These are phyloP conservation scores for Euphrasia confusa DNA, from an alignment of 257 asterid genomes.

Conservation along the genomic window DNA sequence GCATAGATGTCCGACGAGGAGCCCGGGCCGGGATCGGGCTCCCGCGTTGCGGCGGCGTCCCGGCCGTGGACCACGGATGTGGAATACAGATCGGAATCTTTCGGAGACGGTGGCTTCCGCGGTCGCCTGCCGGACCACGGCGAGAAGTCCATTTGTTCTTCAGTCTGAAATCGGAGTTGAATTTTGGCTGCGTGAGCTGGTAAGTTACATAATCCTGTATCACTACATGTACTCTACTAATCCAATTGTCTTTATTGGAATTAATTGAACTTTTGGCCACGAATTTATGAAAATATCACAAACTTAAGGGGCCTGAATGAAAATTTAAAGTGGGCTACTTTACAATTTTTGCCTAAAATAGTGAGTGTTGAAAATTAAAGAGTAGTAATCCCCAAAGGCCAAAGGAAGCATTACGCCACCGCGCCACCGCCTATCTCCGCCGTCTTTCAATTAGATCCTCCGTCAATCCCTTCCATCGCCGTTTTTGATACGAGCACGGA, in stretches of 20 bases:
- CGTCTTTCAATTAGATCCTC: background rate
- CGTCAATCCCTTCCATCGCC: background rate
- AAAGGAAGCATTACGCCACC: too few relatives aligned
- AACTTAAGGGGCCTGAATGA: too few relatives aligned
- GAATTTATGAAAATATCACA: too few relatives aligned
- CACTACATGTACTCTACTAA: too few relatives aligned
- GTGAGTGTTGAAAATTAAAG: too few relatives aligned
- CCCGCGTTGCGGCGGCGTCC: conserved; percentile 25
- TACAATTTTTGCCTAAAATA: too few relatives aligned
- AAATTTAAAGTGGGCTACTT: too few relatives aligned
- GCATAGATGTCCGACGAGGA: conserved; percentile 49
- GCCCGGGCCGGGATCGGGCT: conserved; percentile 27
- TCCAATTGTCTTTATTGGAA: too few relatives aligned
- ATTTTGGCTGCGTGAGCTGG: background rate
- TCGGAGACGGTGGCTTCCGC: conserved; percentile 53
- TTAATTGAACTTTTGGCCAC: too few relatives aligned
- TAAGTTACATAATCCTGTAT: too few relatives aligned
- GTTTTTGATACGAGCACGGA: background rate
- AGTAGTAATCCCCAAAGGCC: too few relatives aligned
- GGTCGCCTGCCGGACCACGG: conserved; percentile 52
- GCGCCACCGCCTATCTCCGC: too few relatives aligned
- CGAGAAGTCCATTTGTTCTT: conserved; percentile 47
- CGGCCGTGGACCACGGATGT: conserved; percentile 43
- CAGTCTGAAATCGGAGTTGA: conserved; percentile 13
- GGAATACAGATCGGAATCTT: conserved; percentile 61